Evolutionary conservation across 2,329 filamentous ascomycete genomes (phyloP).

Genomic region (Microcyclospora tardicrescens): DNA sequence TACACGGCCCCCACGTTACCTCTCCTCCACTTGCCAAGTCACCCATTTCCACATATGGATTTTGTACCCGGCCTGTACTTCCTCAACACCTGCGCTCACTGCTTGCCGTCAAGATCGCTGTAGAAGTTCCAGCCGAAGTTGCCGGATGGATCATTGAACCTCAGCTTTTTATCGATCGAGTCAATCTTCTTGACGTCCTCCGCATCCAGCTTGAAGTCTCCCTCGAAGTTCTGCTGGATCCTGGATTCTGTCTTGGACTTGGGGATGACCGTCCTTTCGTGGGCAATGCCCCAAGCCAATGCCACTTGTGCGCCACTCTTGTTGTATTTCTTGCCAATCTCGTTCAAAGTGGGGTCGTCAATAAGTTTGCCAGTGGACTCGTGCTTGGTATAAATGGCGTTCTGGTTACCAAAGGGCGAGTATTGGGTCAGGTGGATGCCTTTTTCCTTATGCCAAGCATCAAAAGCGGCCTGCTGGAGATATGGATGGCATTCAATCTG

Average conservation of each 20-base stretch:
- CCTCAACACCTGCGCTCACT: constrained; percentile 6
- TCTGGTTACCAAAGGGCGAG: constrained; percentile 43
- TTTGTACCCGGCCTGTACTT: too few relatives aligned
- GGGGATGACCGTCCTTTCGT: constrained; percentile 37
- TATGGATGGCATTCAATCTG: constrained; percentile 43
- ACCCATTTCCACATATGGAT: too few relatives aligned
- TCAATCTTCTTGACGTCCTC: constrained; percentile 47
- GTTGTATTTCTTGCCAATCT: constrained; percentile 40
- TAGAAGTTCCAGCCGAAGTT: constrained; percentile 48
- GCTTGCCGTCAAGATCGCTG: constrained; percentile 45
- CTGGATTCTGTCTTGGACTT: constrained; percentile 35
- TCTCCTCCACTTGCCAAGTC: too few relatives aligned
- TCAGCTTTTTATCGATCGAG: constrained; percentile 45
- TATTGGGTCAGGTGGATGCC: constrained; percentile 44
- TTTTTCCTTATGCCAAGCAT: constrained; percentile 36
- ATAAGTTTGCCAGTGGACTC: constrained; percentile 37
- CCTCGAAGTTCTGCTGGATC: constrained; percentile 24
- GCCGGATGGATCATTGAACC: constrained; percentile 48
- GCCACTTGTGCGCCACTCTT: constrained; percentile 41
- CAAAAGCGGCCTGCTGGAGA: constrained; percentile 38
- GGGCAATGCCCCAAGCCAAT: constrained; percentile 42
- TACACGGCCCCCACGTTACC: too few relatives aligned
- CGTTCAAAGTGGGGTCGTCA: constrained; percentile 36
- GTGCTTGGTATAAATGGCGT: constrained; percentile 34
- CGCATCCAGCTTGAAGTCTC: constrained; percentile 44